phyloP scores from a whole-genome alignment of 495 filamentous ascomycete species.

The Lasiosphaeris hirsuta region DNA sequence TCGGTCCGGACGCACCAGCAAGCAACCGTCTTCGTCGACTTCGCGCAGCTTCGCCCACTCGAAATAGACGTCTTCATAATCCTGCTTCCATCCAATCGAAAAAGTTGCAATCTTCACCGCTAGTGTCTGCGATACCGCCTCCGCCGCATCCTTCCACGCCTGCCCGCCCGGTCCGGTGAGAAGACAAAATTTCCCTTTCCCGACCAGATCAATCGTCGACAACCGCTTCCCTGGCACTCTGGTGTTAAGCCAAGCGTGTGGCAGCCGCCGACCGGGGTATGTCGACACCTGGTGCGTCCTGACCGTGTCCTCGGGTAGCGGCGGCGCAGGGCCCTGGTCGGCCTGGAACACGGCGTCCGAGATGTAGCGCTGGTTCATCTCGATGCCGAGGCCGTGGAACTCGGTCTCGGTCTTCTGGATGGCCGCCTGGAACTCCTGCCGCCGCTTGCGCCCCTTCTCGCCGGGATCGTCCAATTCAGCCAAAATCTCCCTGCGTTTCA shows the following conservation, averaged over 20 bases:
- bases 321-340: conserved; percentile 21
- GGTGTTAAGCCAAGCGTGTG: conserved; percentile 42
- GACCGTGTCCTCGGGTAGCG: conserved; percentile 20
- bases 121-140: conserved; percentile 14
- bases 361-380: conserved; percentile 43
- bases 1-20: conserved; percentile 42
- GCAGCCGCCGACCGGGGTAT: conserved; percentile 35
- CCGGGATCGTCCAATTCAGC: conserved; percentile 30
- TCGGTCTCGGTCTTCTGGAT: conserved; percentile 33
- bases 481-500: conserved; percentile 20
- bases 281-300: conserved; percentile 26
- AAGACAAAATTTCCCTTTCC: conserved; percentile 34
- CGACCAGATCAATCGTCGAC: conserved; percentile 40
- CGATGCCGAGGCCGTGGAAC: conserved; percentile 37
- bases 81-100: conserved; percentile 37
- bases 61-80: conserved; percentile 40
- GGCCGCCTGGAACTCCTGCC: conserved; percentile 25
- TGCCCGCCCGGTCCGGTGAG: conserved; percentile 37
- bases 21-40: conserved; percentile 39
- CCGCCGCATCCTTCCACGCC: conserved; percentile 31
- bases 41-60: conserved; percentile 35
- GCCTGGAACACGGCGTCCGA: conserved; percentile 25
- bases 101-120: conserved; percentile 30
- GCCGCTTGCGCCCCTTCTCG: conserved; percentile 19
- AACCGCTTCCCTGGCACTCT: conserved; percentile 24